phyloP scores from a whole-genome alignment of 805 yeast species.

The Maudiozyma turicensis region DNA sequence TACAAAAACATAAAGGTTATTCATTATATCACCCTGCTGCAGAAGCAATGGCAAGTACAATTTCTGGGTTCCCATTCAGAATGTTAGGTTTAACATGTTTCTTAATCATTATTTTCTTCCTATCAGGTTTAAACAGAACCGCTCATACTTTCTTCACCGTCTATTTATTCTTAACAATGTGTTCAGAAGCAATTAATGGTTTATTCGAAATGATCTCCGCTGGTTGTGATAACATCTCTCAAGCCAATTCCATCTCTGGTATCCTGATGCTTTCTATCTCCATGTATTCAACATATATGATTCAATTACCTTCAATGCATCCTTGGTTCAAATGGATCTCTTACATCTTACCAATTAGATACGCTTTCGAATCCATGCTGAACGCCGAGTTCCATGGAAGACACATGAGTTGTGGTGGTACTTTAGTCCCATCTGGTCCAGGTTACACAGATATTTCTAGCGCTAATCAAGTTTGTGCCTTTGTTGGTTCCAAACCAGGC shows the following conservation, averaged over 20 bases:
- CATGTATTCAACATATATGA: conserved; percentile 52
- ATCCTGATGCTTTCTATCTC: conserved; percentile 38
- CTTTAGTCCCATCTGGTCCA: conserved; percentile 48
- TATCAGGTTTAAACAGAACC: conserved; percentile 41
- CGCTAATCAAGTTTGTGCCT: conserved; percentile 42
- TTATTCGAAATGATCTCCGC: conserved; percentile 48
- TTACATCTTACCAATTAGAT: conserved; percentile 44
- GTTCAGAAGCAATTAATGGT: conserved; percentile 24
- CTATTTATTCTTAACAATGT: conserved; percentile 31
- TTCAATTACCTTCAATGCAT: conserved; percentile 49
- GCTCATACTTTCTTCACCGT: conserved; percentile 49
- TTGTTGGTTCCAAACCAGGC: conserved; percentile 54
- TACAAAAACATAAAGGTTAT: conserved; percentile 62
- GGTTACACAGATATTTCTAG: conserved; percentile 35
- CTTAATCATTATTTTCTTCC: conserved; percentile 44
- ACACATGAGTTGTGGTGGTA: conserved; percentile 23
- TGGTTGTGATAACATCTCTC: conserved; percentile 36
- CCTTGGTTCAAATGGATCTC: conserved; percentile 62
- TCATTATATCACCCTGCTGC: conserved; percentile 71
- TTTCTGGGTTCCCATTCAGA: conserved; percentile 59
- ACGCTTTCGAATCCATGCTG: conserved; percentile 47
- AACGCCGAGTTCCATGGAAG: conserved; percentile 20
- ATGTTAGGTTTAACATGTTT: conserved; percentile 37
- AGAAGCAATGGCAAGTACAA: conserved; percentile 54
- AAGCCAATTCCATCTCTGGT: conserved; percentile 53